Conservation (phyloP, 306 rosid genomes). For the Prunus davidiana region DNA sequence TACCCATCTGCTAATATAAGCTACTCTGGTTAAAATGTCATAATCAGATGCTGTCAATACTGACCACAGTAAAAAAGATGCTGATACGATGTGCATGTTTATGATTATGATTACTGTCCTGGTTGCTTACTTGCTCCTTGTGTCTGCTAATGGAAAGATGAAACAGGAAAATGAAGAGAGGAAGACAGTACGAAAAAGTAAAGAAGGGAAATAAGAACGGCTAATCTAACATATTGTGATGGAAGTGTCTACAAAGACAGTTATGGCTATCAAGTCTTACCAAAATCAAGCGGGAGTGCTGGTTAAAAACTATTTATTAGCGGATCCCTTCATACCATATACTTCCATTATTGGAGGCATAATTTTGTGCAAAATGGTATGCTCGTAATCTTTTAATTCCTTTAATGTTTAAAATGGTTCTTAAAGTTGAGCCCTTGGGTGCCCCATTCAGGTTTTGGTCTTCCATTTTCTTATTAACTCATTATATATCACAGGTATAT, state of each 20-base stretch:
- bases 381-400: background rate
- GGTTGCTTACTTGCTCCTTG: slow-evolving; percentile 4
- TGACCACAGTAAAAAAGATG: background rate
- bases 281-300: slow-evolving; percentile 48
- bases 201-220: slow-evolving; percentile 18
- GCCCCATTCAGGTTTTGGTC: background rate
- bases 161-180: slow-evolving; percentile 18
- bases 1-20: slow-evolving; percentile 6
- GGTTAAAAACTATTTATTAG: slow-evolving; percentile 41
- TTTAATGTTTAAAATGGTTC: background rate
- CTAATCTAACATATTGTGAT: slow-evolving; percentile 15
- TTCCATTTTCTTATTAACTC: slow-evolving; percentile 2
- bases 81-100: background rate
- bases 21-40: slow-evolving; percentile 9
- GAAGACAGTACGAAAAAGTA: slow-evolving; percentile 19
- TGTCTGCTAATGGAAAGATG: slow-evolving; percentile 16
- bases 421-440: background rate
- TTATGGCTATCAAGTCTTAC: slow-evolving; percentile 46
- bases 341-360: slow-evolving; percentile 51
- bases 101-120: background rate
- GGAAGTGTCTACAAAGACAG: slow-evolving; percentile 34
- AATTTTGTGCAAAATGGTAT: slow-evolving; percentile 55
- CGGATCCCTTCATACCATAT: slow-evolving; percentile 43
- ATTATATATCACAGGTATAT: slow-evolving; percentile 35
- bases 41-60: background rate